Percentiles rank a stretch among this genome's conserved stretches.
These are phyloP conservation scores for Mucor piriformis DNA, from an alignment of 371 early-diverging fungal genomes.

Conservation along the genomic window DNA sequence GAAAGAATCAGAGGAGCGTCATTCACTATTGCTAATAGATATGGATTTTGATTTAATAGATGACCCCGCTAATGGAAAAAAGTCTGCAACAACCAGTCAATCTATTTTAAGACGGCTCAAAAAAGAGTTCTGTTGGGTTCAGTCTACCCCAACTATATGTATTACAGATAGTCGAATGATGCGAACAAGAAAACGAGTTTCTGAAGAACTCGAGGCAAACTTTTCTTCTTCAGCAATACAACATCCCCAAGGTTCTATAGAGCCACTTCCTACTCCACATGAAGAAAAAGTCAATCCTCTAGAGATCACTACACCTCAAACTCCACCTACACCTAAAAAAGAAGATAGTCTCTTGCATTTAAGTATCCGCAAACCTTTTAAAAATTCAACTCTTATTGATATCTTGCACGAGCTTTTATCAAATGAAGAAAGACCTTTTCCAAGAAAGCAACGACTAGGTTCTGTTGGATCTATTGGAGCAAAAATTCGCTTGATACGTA, in stretches of 20 bases:
- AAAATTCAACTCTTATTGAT: constrained; percentile 10
- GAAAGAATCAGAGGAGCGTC: not conserved
- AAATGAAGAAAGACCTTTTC: not conserved
- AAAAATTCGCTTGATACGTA: not conserved
- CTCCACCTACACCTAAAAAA: not conserved
- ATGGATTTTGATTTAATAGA: constrained; percentile 1
- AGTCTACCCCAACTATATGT: constrained; percentile 7
- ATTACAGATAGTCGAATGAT: constrained; percentile 10
- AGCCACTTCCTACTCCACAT: constrained; percentile 2
- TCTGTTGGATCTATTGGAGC: not conserved
- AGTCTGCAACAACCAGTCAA: not conserved
- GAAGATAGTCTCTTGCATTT: not conserved
- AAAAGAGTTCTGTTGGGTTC: not conserved
- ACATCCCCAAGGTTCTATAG: constrained; percentile 8
- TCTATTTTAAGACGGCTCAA: not conserved
- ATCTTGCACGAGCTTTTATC: constrained; percentile 10
- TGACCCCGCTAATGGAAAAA: not conserved
- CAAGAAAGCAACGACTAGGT: not conserved
- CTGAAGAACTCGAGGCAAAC: not conserved
- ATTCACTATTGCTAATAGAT: constrained; percentile 15
- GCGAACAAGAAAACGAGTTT: not conserved
- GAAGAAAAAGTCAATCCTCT: constrained; percentile 8
- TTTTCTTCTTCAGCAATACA: not conserved
- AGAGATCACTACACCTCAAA: not conserved
- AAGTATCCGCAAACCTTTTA: constrained; percentile 16